These are phyloP conservation scores for Aspergillus floridensis DNA, from an alignment of 2,329 filamentous ascomycete species.

Conservation along the genomic window DNA sequence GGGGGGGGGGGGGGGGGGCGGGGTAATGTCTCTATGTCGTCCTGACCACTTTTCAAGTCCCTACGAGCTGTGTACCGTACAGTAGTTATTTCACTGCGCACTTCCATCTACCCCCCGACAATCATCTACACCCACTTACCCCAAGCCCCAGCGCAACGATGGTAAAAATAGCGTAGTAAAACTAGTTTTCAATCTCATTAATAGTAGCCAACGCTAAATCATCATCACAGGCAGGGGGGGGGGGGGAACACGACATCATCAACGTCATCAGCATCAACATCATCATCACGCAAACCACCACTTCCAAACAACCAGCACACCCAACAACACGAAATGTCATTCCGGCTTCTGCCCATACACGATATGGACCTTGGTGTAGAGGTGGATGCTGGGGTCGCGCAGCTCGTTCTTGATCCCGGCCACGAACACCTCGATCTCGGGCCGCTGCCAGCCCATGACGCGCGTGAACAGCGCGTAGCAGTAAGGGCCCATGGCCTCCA, in stretches of 20 bases:
- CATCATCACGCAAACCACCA: background rate
- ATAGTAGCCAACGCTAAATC: background rate
- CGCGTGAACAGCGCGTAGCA: slow-evolving; percentile 40
- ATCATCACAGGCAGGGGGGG: background rate
- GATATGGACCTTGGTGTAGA: slow-evolving; percentile 34
- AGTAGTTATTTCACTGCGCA: no score
- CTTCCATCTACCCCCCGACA: no score
- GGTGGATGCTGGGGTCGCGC: slow-evolving; percentile 35
- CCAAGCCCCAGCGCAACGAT: no score
- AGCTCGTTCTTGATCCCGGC: slow-evolving; percentile 40
- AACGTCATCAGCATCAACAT: background rate
- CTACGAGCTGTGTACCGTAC: no score
- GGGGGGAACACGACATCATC: background rate
- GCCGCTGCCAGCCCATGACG: slow-evolving; percentile 36
- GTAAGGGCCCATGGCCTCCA: slow-evolving; percentile 36
- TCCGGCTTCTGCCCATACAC: slow-evolving; percentile 30
- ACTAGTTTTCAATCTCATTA: background rate
- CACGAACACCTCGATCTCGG: slow-evolving; percentile 40
- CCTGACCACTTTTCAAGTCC: no score
- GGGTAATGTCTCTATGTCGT: no score
- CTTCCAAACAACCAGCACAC: background rate
- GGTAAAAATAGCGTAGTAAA: background rate
- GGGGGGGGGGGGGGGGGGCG: no score
- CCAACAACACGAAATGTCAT: background rate
- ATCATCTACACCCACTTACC: no score